A percentile compares a stretch with the other conserved stretches of the same genome.
Conservation (phyloP, 441 rosid species). For the Omphalea diandra region DNA sequence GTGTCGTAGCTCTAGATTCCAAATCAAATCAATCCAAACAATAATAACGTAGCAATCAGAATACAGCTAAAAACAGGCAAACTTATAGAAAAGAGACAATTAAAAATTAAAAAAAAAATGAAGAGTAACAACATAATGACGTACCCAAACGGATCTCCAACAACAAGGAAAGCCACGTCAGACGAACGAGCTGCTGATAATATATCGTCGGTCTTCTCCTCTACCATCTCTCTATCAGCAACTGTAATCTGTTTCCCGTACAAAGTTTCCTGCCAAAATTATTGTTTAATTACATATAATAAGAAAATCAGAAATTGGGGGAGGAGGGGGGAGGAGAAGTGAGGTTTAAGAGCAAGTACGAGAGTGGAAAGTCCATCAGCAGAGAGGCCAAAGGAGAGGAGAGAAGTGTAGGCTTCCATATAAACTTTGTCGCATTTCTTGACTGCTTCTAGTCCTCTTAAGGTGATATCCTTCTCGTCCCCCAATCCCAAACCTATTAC, state of each 20-base stretch:
- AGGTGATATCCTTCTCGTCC: too few relatives aligned
- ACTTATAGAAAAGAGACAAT: too few relatives aligned
- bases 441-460: slow-evolving; percentile 81
- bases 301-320: background rate
- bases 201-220: slow-evolving; percentile 71
- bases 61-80: too few relatives aligned
- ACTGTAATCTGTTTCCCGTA: slow-evolving; percentile 61
- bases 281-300: background rate
- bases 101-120: background rate
- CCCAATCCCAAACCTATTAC: too few relatives aligned
- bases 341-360: slow-evolving; percentile 31
- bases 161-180: slow-evolving; percentile 80
- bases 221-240: slow-evolving; percentile 95
- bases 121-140: too few relatives aligned
- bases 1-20: slow-evolving; percentile 81
- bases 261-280: slow-evolving; percentile 54
- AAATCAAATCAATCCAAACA: slow-evolving; percentile 16
- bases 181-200: slow-evolving; percentile 52
- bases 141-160: slow-evolving; percentile 95
- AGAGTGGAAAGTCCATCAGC: slow-evolving; percentile 68
- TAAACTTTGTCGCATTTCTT: slow-evolving; percentile 71
- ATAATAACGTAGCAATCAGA: background rate
- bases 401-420: slow-evolving; percentile 95
- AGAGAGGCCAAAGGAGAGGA: slow-evolving; percentile 86
- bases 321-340: too few relatives aligned